Percentiles rank a stretch among this genome's conserved stretches.
Evolutionary conservation across 2,329 filamentous ascomycete species (phyloP).

Genomic region (Davidsoniella virescens): DNA sequence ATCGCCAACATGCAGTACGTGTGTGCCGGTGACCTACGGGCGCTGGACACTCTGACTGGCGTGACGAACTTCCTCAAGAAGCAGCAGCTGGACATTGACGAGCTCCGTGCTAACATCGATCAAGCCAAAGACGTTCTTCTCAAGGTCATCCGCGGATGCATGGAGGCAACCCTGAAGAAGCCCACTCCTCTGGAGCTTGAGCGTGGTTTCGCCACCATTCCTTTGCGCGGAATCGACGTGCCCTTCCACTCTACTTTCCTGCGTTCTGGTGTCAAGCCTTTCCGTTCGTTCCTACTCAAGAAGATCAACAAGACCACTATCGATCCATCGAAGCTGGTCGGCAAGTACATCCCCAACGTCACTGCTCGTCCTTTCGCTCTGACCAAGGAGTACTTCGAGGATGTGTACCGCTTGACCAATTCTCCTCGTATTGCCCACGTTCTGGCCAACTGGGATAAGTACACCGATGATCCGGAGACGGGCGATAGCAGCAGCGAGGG

Average conservation of each 20-base stretch:
- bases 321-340: conserved; percentile 87
- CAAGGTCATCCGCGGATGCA: conserved; percentile 79
- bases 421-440: conserved; percentile 60
- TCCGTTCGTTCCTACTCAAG: conserved; percentile 95
- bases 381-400: conserved; percentile 98
- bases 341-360: conserved; percentile 98
- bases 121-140: conserved; percentile 81
- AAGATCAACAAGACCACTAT: conserved; percentile 99
- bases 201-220: conserved; percentile 92
- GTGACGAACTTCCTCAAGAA: conserved; percentile 92
- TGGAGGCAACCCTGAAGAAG: conserved; percentile 76
- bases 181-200: conserved; percentile 76
- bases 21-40: conserved; percentile 52
- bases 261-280: conserved; percentile 95
- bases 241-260: conserved; percentile 99
- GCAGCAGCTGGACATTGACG: conserved; percentile 93
- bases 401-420: conserved; percentile 90
- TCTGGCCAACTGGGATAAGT: conserved; percentile 74
- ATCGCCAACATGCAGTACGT: conserved; percentile 64
- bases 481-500: conserved; percentile 15
- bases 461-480: conserved; percentile 33
- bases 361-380: conserved; percentile 90
- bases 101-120: conserved; percentile 76
- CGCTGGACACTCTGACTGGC: conserved; percentile 56
- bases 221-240: conserved; percentile 91